Conservation (phyloP, 345 rosid species). For the Sisymbrium altissimum region DNA sequence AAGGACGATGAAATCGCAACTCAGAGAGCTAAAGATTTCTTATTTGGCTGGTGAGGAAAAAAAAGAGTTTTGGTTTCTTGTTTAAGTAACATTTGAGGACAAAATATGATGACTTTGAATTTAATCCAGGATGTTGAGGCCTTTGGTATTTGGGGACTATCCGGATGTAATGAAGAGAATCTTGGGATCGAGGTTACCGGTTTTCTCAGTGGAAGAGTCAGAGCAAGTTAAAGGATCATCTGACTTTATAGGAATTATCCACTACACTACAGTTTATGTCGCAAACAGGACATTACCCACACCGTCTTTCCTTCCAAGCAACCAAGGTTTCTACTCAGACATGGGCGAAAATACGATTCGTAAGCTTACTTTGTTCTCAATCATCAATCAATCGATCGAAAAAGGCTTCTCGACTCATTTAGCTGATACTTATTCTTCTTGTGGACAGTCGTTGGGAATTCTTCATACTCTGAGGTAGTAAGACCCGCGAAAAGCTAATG, state of each 20-base stretch:
- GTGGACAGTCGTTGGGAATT: conserved; percentile 16
- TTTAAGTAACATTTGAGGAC: neutral
- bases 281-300: conserved; percentile 23
- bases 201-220: conserved; percentile 52
- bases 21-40: conserved; percentile 43
- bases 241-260: conserved; percentile 57
- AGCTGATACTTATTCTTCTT: neutral
- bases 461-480: conserved; percentile 27
- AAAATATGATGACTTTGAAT: neutral
- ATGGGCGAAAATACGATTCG: conserved; percentile 19
- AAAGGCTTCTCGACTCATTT: neutral
- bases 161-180: conserved; percentile 58
- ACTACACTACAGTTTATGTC: conserved; percentile 32
- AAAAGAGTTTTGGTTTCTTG: neutral
- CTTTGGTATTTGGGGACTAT: conserved; percentile 73
- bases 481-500: neutral
- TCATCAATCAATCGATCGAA: neutral
- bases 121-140: conserved; percentile 49
- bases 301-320: conserved; percentile 6
- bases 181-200: conserved; percentile 61
- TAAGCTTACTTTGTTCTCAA: conserved; percentile 29
- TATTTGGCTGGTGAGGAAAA: conserved; percentile 50
- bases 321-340: conserved; percentile 40
- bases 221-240: conserved; percentile 54
- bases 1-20: conserved; percentile 47